Conservation (phyloP, 2,329 filamentous ascomycete species). For the Talaromyces sp. region DNA sequence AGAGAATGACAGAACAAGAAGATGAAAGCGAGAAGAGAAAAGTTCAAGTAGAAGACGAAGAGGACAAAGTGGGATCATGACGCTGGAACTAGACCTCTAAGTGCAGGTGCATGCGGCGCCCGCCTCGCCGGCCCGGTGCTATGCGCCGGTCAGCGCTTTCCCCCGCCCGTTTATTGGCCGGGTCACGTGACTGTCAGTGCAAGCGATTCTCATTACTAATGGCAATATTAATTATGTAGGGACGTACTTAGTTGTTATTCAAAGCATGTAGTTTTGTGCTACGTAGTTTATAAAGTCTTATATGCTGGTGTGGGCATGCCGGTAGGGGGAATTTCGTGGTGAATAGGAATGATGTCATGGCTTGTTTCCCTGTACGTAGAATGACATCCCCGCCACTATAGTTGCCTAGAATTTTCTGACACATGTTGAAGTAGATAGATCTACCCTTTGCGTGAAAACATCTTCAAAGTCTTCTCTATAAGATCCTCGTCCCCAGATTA, state of each 20-base stretch:
- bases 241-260: too few species aligned
- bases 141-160: neutral
- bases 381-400: neutral
- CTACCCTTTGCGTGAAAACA: neutral
- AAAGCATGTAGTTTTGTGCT: too few species aligned
- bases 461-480: neutral
- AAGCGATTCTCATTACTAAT: neutral
- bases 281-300: too few species aligned
- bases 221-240: neutral
- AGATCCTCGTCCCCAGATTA: neutral
- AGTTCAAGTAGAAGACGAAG: neutral
- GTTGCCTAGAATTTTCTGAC: neutral
- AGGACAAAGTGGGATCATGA: constrained; percentile 5
- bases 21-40: neutral
- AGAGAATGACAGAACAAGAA: neutral
- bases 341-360: neutral
- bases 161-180: neutral
- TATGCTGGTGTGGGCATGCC: too few species aligned
- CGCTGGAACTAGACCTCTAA: constrained; percentile 25
- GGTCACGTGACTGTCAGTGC: neutral
- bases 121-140: neutral
- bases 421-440: neutral
- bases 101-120: constrained; percentile 23
- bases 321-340: neutral
- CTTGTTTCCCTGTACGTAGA: neutral